Base-by-base conservation (phyloP, 805 yeast genomes). In the Teunomyces atbi region DNA sequence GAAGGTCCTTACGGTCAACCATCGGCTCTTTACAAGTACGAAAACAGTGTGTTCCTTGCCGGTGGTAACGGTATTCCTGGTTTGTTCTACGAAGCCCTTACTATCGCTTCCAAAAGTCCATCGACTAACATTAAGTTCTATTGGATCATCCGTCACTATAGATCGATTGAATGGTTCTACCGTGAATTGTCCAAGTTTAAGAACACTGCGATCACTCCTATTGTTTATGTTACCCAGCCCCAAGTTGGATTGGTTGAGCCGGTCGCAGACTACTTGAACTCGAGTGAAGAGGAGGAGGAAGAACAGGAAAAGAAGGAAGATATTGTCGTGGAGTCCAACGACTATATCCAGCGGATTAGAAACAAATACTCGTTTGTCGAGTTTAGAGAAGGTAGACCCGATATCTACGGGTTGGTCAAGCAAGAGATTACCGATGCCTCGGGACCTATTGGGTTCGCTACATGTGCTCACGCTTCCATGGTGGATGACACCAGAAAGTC, bases 401-500 rank as follows among this genome's bases (percentile, higher is more conserved):
- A 71, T 44, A 50, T 73, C 27, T 56, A 58, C 1, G 59, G 54
- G 15, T 20, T 77, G 15, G 60, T 79, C 12, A 50, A 51, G 5
- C 45, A 56, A 7, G 81, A 76, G 46, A 60, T 78, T 11, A 45
- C 36, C 2, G 67, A 63, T 33, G 52, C 73, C 15, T 48, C 51
- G 12, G 77, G 78, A 6, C 56, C 77, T 5, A 52, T 73, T 43
- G 81, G 77, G 1, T 61, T 79, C 51, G 74, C 72, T 45, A 68
- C 74, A 3, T 79, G 83, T 65, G 80, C 78, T 19, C 78, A 76
- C 58, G 67, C 72, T 21, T 49, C 64, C 21, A 66, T 77, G 68
- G 74, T 66, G 32, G 73, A 68, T 49, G 64, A 58, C 5, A 49
- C 60, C 38, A 61, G 74, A 57, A 52, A 47, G 34, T 50, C 62